These are phyloP conservation scores for Dactylellina cionopaga DNA, from an alignment of 2,329 filamentous ascomycete genomes.

Conservation along the genomic window DNA sequence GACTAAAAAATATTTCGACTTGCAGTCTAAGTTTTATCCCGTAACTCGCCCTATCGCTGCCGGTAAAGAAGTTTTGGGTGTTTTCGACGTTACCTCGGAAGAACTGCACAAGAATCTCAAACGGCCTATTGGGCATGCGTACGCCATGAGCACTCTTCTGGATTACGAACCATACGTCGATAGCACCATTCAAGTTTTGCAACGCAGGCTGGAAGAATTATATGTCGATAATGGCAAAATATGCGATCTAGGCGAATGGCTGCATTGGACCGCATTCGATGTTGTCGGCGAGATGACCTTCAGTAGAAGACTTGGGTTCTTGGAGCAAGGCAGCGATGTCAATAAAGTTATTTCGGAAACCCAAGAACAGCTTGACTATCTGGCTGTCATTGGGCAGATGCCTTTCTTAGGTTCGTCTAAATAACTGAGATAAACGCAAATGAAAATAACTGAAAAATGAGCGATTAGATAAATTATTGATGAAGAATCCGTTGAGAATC, in stretches of 20 bases:
- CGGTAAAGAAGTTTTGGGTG: conserved; percentile 30
- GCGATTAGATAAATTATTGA: conserved; percentile 25
- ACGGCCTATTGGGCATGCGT: conserved; percentile 78
- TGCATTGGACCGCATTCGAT: conserved; percentile 58
- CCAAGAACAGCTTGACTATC: conserved; percentile 30
- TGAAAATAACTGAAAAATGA: neutral
- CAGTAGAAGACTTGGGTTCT: conserved; percentile 58
- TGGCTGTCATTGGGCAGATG: conserved; percentile 38
- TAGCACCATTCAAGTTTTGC: conserved; percentile 76
- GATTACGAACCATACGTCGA: conserved; percentile 84
- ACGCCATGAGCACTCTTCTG: conserved; percentile 79
- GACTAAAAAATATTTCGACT: neutral
- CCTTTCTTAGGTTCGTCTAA: conserved; percentile 23
- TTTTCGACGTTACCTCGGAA: conserved; percentile 65
- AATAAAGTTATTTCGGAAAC: conserved; percentile 58
- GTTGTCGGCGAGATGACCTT: conserved; percentile 60
- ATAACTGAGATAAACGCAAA: neutral
- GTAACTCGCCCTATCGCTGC: conserved; percentile 26
- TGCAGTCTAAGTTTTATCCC: conserved; percentile 39
- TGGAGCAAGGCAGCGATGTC: conserved; percentile 58
- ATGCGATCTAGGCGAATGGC: conserved; percentile 55
- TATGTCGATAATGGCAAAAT: conserved; percentile 61
- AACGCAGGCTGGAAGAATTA: conserved; percentile 61
- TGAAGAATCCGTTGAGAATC: conserved; percentile 36
- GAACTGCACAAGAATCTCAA: conserved; percentile 79